These are phyloP conservation scores for Lactarius deliciosus DNA, from an alignment of 768 basidiomycete species.

Conservation along the genomic window DNA sequence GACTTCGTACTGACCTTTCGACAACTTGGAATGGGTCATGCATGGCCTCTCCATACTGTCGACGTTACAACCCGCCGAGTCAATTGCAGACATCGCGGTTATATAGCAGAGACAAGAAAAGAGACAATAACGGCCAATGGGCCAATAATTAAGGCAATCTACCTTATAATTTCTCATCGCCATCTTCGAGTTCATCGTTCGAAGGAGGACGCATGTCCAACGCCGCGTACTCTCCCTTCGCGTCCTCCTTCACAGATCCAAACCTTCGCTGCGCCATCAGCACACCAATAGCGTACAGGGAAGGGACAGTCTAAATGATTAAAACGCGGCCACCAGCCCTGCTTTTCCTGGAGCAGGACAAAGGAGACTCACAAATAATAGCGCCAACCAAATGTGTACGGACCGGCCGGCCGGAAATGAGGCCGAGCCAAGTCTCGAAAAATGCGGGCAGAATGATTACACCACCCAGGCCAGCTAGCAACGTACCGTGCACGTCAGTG, in stretches of 20 bases:
- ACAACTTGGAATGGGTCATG: no score
- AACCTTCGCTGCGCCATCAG: slow-evolving; percentile 11
- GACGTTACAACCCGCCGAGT: no score
- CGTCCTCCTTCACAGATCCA: background rate
- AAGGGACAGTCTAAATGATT: background rate
- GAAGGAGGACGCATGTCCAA: slow-evolving; percentile 2
- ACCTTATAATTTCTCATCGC: no score
- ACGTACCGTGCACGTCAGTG: background rate
- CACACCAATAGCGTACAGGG: slow-evolving; percentile 8
- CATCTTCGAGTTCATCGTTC: background rate
- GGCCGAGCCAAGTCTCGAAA: slow-evolving; percentile 15
- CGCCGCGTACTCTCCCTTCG: slow-evolving; percentile 14
- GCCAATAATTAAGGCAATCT: no score
- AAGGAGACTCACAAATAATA: slow-evolving; percentile 12
- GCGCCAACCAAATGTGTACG: background rate
- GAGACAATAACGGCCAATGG: no score
- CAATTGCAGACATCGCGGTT: no score
- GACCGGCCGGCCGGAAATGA: slow-evolving; percentile 4
- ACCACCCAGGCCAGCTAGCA: slow-evolving; percentile 8
- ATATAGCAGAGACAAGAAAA: no score
- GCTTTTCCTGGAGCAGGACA: background rate
- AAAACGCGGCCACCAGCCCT: no score
- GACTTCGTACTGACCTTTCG: no score
- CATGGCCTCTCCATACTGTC: no score
- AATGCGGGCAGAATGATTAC: slow-evolving; percentile 10